These are phyloP conservation scores for Thraustotheca clavata DNA, from an alignment of 352 stramenopile species.

Conservation along the genomic window DNA sequence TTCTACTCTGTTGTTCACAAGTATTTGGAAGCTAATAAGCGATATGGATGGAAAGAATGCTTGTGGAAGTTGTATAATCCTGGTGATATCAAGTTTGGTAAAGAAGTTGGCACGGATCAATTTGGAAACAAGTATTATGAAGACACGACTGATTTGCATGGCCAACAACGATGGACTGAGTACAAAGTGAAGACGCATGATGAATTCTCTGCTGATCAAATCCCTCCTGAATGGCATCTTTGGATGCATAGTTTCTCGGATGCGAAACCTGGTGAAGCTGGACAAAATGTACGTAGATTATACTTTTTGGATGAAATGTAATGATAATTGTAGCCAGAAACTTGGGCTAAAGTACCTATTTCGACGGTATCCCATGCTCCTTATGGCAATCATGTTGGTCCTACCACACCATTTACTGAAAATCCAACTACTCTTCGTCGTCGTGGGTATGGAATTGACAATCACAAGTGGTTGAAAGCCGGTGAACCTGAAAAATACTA, in stretches of 20 bases:
- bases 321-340: constrained; percentile 42
- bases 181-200: constrained; percentile 69
- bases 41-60: constrained; percentile 67
- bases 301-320: no score
- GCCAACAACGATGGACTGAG: constrained; percentile 79
- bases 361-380: constrained; percentile 49
- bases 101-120: constrained; percentile 67
- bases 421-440: constrained; percentile 72
- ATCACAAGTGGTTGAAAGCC: constrained; percentile 38
- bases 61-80: constrained; percentile 87
- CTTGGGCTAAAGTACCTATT: constrained; percentile 61
- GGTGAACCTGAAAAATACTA: constrained; percentile 78
- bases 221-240: constrained; percentile 75
- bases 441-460: constrained; percentile 71
- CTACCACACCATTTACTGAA: constrained; percentile 55
- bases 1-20: constrained; percentile 77
- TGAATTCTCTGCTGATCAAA: constrained; percentile 67
- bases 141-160: constrained; percentile 61
- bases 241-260: constrained; percentile 82
- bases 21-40: constrained; percentile 71
- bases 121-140: constrained; percentile 86
- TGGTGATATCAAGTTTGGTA: constrained; percentile 82
- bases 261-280: constrained; percentile 41
- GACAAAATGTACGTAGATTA: constrained; percentile 48
- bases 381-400: constrained; percentile 57